These are phyloP conservation scores for Penicillium polonicum DNA, from an alignment of 2,329 filamentous ascomycete genomes.

Conservation along the genomic window DNA sequence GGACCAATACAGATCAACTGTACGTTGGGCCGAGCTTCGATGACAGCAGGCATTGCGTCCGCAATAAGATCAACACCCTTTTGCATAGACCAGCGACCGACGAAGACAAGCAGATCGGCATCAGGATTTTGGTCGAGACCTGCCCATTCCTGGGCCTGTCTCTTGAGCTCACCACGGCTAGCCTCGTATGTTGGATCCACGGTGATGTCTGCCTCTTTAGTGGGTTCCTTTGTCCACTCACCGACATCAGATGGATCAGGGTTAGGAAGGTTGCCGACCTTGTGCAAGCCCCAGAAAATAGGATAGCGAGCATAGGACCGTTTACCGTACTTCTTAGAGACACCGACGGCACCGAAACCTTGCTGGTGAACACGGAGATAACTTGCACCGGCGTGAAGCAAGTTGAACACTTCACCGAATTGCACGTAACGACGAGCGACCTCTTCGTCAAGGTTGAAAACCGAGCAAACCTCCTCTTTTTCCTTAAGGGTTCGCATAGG, in stretches of 20 bases:
- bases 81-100: slow-evolving; percentile 67
- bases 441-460: slow-evolving; percentile 62
- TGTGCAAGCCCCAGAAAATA: slow-evolving; percentile 66
- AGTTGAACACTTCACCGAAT: slow-evolving; percentile 68
- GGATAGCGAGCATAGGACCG: slow-evolving; percentile 66
- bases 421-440: slow-evolving; percentile 62
- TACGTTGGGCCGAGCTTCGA: slow-evolving; percentile 59
- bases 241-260: slow-evolving; percentile 65
- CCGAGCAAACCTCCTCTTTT: slow-evolving; percentile 61
- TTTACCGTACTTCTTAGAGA: slow-evolving; percentile 68
- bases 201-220: slow-evolving; percentile 48
- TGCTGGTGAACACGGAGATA: slow-evolving; percentile 66
- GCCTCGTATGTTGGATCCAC: slow-evolving; percentile 59
- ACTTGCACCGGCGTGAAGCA: slow-evolving; percentile 65
- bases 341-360: slow-evolving; percentile 67
- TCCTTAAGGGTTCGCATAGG: slow-evolving; percentile 63
- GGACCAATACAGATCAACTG: slow-evolving; percentile 65
- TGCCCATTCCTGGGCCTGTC: slow-evolving; percentile 67
- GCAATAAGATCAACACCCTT: slow-evolving; percentile 69
- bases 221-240: slow-evolving; percentile 57
- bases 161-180: slow-evolving; percentile 53
- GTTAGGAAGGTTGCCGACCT: slow-evolving; percentile 63
- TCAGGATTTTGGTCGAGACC: slow-evolving; percentile 61
- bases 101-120: slow-evolving; percentile 66
- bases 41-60: slow-evolving; percentile 63